Evolutionary conservation across 805 yeast species (phyloP).

Genomic region (Barnettozyma pratensis): DNA sequence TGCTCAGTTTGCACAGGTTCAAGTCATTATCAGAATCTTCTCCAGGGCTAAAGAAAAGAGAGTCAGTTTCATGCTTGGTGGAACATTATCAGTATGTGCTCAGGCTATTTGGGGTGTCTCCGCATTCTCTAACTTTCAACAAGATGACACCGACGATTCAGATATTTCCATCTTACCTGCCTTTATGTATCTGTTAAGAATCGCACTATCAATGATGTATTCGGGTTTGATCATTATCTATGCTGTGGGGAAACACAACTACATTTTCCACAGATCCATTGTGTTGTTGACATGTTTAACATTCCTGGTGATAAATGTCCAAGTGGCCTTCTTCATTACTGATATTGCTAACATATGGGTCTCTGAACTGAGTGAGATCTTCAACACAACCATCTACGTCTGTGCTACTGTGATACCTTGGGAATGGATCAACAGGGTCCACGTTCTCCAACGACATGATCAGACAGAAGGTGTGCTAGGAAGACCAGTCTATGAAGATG

Average conservation of each 20-base stretch:
- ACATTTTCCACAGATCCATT: constrained; percentile 44
- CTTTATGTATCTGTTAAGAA: constrained; percentile 66
- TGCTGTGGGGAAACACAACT: constrained; percentile 44
- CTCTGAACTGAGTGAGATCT: constrained; percentile 66
- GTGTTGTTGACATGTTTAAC: constrained; percentile 54
- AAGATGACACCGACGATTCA: constrained; percentile 17
- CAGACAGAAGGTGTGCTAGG: constrained; percentile 75
- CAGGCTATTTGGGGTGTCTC: constrained; percentile 71
- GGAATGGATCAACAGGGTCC: constrained; percentile 78
- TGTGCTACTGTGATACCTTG: constrained; percentile 70
- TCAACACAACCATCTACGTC: constrained; percentile 67
- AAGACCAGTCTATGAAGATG: constrained; percentile 69
- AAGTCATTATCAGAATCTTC: constrained; percentile 62
- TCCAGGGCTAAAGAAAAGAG: constrained; percentile 65
- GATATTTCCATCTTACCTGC: constrained; percentile 61
- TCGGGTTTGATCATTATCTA: constrained; percentile 58
- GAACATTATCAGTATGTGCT: constrained; percentile 44
- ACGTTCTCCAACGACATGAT: constrained; percentile 47
- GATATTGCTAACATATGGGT: constrained; percentile 75
- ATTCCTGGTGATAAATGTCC: constrained; percentile 48
- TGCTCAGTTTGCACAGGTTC: constrained; percentile 65
- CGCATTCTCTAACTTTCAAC: constrained; percentile 35
- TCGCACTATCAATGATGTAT: constrained; percentile 64
- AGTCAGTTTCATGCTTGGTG: constrained; percentile 54
- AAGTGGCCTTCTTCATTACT: constrained; percentile 68